These are phyloP conservation scores for Cryptococcus neoformans DNA, from an alignment of 1,284 basidiomycete species.

Conservation along the genomic window DNA sequence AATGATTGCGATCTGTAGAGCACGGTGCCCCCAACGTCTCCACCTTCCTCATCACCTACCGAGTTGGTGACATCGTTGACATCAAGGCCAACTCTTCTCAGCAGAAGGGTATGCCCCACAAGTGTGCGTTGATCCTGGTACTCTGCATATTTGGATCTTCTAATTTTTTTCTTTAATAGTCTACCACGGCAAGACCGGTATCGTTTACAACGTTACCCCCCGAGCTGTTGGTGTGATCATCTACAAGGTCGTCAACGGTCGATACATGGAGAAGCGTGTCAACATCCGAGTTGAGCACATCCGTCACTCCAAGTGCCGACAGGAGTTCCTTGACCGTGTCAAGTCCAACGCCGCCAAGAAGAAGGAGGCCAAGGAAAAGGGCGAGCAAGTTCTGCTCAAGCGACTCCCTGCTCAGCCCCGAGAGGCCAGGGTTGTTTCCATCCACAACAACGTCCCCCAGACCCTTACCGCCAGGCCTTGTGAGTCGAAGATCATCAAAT, in stretches of 20 bases:
- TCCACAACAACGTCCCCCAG: constrained; percentile 77
- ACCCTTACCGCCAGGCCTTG: constrained; percentile 87
- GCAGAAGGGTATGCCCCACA: constrained; percentile 99
- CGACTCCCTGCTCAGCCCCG: constrained; percentile 84
- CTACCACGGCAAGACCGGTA: constrained; percentile 70
- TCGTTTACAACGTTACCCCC: constrained; percentile 97
- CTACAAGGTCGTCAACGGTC: constrained; percentile 98
- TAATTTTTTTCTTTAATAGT: constrained; percentile 16
- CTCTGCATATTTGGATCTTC: not conserved
- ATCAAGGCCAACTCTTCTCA: constrained; percentile 99
- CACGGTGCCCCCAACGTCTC: constrained; percentile 88
- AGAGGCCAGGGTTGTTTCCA: constrained; percentile 71
- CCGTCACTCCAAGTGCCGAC: constrained; percentile 96
- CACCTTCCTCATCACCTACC: constrained; percentile 90
- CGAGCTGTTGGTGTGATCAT: constrained; percentile 94
- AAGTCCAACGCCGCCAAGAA: constrained; percentile 87
- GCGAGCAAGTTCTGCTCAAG: constrained; percentile 85
- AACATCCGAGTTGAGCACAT: constrained; percentile 99
- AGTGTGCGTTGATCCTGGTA: constrained; percentile 54
- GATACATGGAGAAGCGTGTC: constrained; percentile 99
- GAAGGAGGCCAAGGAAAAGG: constrained; percentile 80
- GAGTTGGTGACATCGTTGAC: constrained; percentile 98
- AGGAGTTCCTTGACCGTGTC: constrained; percentile 97
- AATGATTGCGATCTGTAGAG: constrained; percentile 56
- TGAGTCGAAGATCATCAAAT: constrained; percentile 31